phyloP scores from a whole-genome alignment of 441 rosid genomes.

The Pelargonium fulgidum region DNA sequence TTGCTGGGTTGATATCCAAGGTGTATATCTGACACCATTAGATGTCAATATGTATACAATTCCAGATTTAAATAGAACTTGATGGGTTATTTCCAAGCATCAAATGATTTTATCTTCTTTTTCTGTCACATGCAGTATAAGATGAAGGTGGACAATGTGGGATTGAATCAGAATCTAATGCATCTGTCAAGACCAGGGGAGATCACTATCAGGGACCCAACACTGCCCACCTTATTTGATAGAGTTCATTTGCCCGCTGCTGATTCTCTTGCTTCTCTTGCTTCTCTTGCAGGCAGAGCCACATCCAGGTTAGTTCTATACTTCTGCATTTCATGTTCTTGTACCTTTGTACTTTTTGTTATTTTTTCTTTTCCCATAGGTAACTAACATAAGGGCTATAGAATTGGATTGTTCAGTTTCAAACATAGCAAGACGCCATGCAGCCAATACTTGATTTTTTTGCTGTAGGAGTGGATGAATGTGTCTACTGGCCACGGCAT shows the following conservation, averaged over 20 bases:
- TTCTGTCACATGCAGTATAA: neutral
- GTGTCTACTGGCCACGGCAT: neutral
- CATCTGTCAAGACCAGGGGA: slow-evolving; percentile 12
- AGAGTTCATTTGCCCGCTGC: slow-evolving; percentile 3
- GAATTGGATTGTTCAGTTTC: neutral
- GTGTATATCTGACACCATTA: neutral
- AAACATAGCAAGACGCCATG: neutral
- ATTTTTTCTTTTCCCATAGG: neutral
- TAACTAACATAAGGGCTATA: neutral
- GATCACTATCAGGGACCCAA: slow-evolving; percentile 1
- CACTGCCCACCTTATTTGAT: neutral
- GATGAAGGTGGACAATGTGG: slow-evolving; percentile 11
- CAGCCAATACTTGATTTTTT: neutral
- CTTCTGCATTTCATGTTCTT: neutral
- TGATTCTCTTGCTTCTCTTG: neutral
- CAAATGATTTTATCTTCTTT: neutral
- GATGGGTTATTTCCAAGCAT: neutral
- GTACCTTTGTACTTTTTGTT: neutral
- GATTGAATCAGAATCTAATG: neutral
- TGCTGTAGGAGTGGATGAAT: neutral
- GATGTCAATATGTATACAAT: neutral
- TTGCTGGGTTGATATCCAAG: slow-evolving; percentile 13
- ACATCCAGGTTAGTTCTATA: neutral
- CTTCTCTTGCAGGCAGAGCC: neutral
- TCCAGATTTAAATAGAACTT: neutral